Evolutionary conservation across 768 basidiomycete species (phyloP), one percentile per base, ranked within the genome.

Genomic region (Tricholoma bakamatsutake): DNA sequence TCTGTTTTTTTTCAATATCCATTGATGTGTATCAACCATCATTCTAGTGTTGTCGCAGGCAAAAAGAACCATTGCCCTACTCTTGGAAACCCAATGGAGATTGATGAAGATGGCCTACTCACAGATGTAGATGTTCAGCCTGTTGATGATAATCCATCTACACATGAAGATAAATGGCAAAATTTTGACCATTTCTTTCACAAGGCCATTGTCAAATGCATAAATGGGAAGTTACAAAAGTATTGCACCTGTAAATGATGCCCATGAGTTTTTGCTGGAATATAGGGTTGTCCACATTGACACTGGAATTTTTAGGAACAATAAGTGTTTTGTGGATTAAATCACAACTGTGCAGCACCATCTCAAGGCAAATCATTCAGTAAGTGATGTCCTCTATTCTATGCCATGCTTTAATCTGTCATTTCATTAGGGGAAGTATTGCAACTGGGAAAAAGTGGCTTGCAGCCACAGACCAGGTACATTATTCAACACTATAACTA

Each of bases 381-480:
- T n/a, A n/a, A n/a, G n/a, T n/a, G n/a, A n/a, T n/a, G n/a, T n/a
- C n/a, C n/a, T n/a, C n/a, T n/a, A n/a, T n/a, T n/a, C n/a, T n/a
- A n/a, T n/a, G n/a, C n/a, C n/a, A n/a, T n/a, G n/a, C n/a, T n/a
- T n/a, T n/a, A n/a, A n/a, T n/a, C n/a, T n/a, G n/a, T n/a, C n/a
- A n/a, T n/a, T n/a, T n/a, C n/a, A n/a, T n/a, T n/a, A n/a, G n/a
- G n/a, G n/a, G n/a, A n/a, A n/a, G n/a, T n/a, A n/a, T 24, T 24
- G 21, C 21, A 24, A 24, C 3, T 70, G 11, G 61, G n/a, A n/a
- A n/a, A n/a, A n/a, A 74, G 50, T 76, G 75, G 73, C 59, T 76
- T 5, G 59, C 71, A n/a, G 61, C 61, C 13, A 75, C 72, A 5
- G 66, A 76, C 57, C 74, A 76, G 68, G 75, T 74, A 55, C 28